Evolutionary conservation across 2,329 filamentous ascomycete species (phyloP).

Genomic region (Biscogniauxia sp.): DNA sequence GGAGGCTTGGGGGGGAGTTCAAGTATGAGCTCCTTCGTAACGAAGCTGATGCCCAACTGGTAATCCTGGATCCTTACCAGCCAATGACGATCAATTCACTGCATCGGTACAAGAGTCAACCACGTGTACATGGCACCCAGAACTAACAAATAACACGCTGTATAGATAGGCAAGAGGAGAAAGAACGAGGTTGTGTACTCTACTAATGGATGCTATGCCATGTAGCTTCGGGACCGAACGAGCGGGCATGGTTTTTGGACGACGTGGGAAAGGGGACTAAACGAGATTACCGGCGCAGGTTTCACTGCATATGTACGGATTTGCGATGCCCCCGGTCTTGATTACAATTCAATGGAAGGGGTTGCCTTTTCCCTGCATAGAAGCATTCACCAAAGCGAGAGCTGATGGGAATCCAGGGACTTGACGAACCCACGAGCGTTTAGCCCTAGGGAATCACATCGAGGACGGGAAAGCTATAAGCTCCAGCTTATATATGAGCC

Average conservation of each 20-base stretch:
- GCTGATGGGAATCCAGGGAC: not conserved
- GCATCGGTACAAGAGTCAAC: not conserved
- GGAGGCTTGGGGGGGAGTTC: not conserved
- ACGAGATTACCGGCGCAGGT: constrained; percentile 22
- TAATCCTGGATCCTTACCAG: not conserved
- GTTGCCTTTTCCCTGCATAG: not conserved
- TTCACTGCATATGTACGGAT: constrained; percentile 18
- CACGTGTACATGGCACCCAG: not conserved
- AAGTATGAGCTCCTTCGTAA: not conserved
- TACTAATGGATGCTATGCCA: not conserved
- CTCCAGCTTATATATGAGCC: not conserved
- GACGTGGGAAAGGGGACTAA: constrained; percentile 3
- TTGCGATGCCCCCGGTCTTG: not conserved
- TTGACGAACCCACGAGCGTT: not conserved
- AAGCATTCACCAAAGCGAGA: not conserved
- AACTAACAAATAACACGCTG: not conserved
- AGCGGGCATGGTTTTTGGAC: constrained; percentile 7
- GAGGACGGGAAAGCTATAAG: not conserved
- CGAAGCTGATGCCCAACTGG: not conserved
- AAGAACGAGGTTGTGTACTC: not conserved
- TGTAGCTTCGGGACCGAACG: constrained; percentile 17
- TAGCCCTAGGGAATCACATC: too few relatives aligned
- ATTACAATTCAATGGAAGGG: not conserved
- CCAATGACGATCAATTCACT: not conserved
- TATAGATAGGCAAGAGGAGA: not conserved